These are phyloP conservation scores for Salicornia ramosissima DNA, from an alignment of 148 eudicot genomes.

Conservation along the genomic window DNA sequence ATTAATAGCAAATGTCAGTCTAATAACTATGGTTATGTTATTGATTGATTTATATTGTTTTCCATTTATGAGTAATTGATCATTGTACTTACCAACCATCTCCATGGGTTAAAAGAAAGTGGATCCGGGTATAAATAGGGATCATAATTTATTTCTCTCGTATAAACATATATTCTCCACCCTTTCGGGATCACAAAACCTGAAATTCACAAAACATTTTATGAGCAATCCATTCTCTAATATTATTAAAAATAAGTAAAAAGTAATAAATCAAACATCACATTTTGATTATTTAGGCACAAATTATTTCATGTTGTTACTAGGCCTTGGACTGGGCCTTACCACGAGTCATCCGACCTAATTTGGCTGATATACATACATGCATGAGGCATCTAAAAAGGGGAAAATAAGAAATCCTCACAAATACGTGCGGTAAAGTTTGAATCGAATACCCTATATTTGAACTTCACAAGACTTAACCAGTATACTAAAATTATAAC, in stretches of 20 bases:
- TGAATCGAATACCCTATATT: no score
- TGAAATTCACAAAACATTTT: slow-evolving; percentile 17
- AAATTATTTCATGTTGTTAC: no score
- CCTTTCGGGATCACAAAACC: slow-evolving; percentile 84
- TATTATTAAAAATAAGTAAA: neutral
- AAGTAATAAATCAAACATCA: neutral
- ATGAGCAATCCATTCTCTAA: neutral
- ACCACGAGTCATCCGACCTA: no score
- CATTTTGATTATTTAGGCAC: no score
- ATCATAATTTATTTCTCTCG: slow-evolving; percentile 88
- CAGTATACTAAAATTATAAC: no score
- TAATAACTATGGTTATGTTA: no score
- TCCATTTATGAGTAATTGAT: neutral
- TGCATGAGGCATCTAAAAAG: no score
- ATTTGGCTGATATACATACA: no score
- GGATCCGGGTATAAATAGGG: slow-evolving; percentile 77
- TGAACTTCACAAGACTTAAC: no score
- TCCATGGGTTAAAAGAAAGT: slow-evolving; percentile 84
- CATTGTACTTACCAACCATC: slow-evolving; percentile 94
- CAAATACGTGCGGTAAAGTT: no score
- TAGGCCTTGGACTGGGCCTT: no score
- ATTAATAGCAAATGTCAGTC: neutral
- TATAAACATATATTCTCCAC: slow-evolving; percentile 98
- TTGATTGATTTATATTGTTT: neutral
- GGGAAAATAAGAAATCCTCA: no score